Evolutionary conservation across 179 eudicot species (phyloP), one percentile per base, ranked within the genome.

Genomic region (Beta corolliflora): DNA sequence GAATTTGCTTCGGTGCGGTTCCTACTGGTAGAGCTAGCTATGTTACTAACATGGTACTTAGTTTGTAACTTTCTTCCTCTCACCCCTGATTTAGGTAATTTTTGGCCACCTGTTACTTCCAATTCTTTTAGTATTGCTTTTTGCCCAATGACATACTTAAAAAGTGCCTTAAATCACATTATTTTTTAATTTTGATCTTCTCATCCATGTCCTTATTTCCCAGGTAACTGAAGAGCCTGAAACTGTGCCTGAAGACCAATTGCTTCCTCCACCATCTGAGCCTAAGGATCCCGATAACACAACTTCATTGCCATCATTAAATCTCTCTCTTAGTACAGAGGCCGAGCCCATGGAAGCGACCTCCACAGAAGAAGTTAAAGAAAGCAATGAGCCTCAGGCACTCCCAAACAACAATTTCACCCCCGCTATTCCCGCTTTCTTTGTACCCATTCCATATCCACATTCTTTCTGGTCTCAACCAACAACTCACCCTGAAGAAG

Each of bases 291-390:
- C 81, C 1, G 92, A 87, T n/a, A 73, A 67, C 11, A 11, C 44
- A 12, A 83, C 82, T 60, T 56, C 89, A 66, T 71, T 78, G 52
- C 91, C 91, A 58, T 90, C 92, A 15, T 55, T 90, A n/a, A 83
- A 89, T 76, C 94, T 93, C 84, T 93, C 90, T 72, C 87, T 93
- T 23, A 84, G 89, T 69, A 87, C 86, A 9, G 92, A 90, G 64
- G 78, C 81, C 50, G 93, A 89, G 81, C 87, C 92, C 80, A 88
- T 90, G 93, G 93, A 89, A 85, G 76, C 90, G 58, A 85, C 87
- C 68, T 86, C 89, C 19, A 71, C 69, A 41, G 87, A 89, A 87
- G 84, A 67, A 64, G 70, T 76, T 72, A 83, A 86, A 86, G 91
- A 83, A 74, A 78, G 21, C 45, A 29, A 23, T 15, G 81, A 81